Percentiles rank a stretch among this genome's conserved stretches.
Evolutionary conservation across 164 flowering plant genomes (phyloP).

Genomic region (Tinospora cordifolia): DNA sequence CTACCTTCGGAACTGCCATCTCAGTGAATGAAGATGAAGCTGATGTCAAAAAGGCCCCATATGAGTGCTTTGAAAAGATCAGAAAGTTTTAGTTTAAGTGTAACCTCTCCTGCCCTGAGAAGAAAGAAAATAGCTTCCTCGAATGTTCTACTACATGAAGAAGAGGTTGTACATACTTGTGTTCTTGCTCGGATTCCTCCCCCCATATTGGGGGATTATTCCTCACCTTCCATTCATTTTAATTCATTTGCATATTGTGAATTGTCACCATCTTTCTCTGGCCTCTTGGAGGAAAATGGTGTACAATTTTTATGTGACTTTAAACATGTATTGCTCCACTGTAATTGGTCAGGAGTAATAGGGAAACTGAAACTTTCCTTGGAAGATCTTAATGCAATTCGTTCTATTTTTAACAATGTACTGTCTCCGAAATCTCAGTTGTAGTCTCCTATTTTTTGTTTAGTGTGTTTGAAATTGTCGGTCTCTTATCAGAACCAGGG

Average conservation of each 20-base stretch:
- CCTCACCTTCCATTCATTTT: slow-evolving; percentile 12
- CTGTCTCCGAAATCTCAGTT: not conserved
- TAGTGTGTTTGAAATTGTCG: not conserved
- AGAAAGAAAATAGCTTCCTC: slow-evolving; percentile 3
- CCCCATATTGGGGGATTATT: slow-evolving; percentile 16
- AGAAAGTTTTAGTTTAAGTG: not conserved
- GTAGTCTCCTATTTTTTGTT: not conserved
- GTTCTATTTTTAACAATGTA: slow-evolving; percentile 4
- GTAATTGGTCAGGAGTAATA: not conserved
- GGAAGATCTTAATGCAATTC: slow-evolving; percentile 1
- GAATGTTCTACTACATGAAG: slow-evolving; percentile 7
- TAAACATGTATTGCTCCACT: slow-evolving; percentile 4
- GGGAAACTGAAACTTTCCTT: not conserved
- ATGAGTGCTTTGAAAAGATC: not conserved
- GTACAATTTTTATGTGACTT: not conserved
- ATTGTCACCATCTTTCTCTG: not conserved
- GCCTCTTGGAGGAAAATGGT: not conserved
- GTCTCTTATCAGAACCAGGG: not conserved
- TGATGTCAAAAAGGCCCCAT: not conserved
- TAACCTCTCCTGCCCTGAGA: not conserved
- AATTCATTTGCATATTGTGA: slow-evolving; percentile 9
- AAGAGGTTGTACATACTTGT: slow-evolving; percentile 1
- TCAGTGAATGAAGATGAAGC: slow-evolving; percentile 36
- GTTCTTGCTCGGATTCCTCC: not conserved
- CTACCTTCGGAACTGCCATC: slow-evolving; percentile 62